A percentile compares a stretch with the other conserved stretches of the same genome.
Evolutionary conservation across 805 yeast species (phyloP).

Genomic region (Pichia occidentalis): DNA sequence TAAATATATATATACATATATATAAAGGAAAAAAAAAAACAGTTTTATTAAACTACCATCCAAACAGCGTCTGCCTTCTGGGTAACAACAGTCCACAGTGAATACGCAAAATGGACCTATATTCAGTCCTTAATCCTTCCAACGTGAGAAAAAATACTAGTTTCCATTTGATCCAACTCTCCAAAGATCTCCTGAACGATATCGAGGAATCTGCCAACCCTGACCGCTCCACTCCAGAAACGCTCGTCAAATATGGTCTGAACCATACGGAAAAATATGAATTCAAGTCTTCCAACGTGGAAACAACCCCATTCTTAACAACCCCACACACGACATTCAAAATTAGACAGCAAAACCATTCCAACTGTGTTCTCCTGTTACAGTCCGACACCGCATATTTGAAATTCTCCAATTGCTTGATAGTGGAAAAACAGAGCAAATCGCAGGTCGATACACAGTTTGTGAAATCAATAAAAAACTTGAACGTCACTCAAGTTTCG

Average conservation of each 20-base stretch:
- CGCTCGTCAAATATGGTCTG: slow-evolving; percentile 1
- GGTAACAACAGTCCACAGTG: too few relatives aligned
- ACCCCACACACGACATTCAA: slow-evolving; percentile 53
- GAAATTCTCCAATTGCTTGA: slow-evolving; percentile 10
- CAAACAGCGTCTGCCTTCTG: too few relatives aligned
- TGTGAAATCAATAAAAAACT: neutral
- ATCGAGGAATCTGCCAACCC: too few relatives aligned
- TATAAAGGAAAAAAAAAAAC: slow-evolving; percentile 2
- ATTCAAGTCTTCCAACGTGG: slow-evolving; percentile 17
- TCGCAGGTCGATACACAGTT: neutral
- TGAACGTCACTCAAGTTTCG: neutral
- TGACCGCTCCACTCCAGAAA: too few relatives aligned
- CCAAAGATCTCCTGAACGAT: slow-evolving; percentile 5
- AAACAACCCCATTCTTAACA: slow-evolving; percentile 47
- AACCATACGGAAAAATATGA: slow-evolving; percentile 18
- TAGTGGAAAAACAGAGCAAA: slow-evolving; percentile 4
- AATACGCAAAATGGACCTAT: slow-evolving; percentile 23
- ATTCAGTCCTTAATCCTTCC: slow-evolving; percentile 21
- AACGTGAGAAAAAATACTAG: neutral
- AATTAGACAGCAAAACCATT: slow-evolving; percentile 75
- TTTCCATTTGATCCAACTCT: slow-evolving; percentile 10
- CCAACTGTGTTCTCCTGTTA: slow-evolving; percentile 68
- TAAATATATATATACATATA: slow-evolving; percentile 2
- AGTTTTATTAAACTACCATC: neutral
- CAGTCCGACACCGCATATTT: slow-evolving; percentile 3